Base-by-base conservation (phyloP, 345 rosid genomes). In the Populus tremula region DNA sequence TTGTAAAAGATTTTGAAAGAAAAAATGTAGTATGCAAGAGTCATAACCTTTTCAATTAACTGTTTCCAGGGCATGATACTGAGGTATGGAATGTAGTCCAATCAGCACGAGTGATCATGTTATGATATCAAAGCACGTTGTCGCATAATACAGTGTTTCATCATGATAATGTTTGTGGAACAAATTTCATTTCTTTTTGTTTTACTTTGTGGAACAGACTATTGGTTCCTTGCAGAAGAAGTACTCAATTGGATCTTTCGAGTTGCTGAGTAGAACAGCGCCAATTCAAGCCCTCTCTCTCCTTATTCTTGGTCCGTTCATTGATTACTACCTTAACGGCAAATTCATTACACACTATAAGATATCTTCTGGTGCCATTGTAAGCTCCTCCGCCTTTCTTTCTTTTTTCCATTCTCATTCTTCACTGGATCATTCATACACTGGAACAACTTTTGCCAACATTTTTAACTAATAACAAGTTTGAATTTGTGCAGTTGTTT, bases 251-350 rank as follows among this genome's bases (percentile, higher is more conserved):
- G 97, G 98, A 72, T 95, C 99, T 17, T 95, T 95, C 76, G 99
- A 95, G 73, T 82, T 95, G 85, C 81, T 95, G 78, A 93, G 98
- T 81, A 92, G 86, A 85, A 95, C 98, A 41, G 99, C 99, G 47
- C 99, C 99, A 61, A 95, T 95, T 80, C 99, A 95, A 90, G 98
- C 98, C n/a, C n/a, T 90, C 56, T 95, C 97, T 74, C 99, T 95
- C 33, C 93, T 95, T 77, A 61, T 90, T 74, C 73, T 93, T 27
- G 99, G 99, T 50, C 99, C 99, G 8, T 91, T 93, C 69, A 76
- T 90, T 38, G 99, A 95, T 78, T 93, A 88, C 86, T 85, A 36
- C 79, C 93, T 95, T 43, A 90, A 83, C n/a, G 93, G 91, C 47
- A 89, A 84, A 76, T 87, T 91, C 67, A 74, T 93, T 41, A 80